A percentile compares a stretch with the other conserved stretches of the same genome.
These are phyloP conservation scores for Phanerochaete carnosa DNA, from an alignment of 768 basidiomycete genomes.

Conservation along the genomic window DNA sequence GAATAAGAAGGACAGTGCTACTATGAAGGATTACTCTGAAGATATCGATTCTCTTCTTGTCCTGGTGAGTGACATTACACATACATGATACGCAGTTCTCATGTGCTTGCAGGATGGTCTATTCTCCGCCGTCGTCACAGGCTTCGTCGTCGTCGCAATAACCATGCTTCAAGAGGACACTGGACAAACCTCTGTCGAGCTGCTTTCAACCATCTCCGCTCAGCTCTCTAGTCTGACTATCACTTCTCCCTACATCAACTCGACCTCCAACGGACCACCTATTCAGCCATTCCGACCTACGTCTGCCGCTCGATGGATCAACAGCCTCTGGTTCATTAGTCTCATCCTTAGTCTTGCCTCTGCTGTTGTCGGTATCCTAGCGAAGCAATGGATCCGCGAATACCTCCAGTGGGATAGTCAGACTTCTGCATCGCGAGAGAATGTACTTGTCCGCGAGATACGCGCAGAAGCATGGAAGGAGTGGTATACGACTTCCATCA, in stretches of 20 bases:
- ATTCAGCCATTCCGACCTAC: neutral
- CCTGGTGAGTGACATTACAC: neutral
- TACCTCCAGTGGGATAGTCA: neutral
- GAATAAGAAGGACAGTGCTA: neutral
- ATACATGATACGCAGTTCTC: neutral
- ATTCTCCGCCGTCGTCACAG: slow-evolving; percentile 7
- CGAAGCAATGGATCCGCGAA: slow-evolving; percentile 9
- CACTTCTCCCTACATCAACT: neutral
- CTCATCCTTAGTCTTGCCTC: slow-evolving; percentile 4
- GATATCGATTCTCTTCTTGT: slow-evolving; percentile 7
- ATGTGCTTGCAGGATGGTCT: neutral
- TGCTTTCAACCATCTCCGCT: neutral
- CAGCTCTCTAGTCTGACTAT: neutral
- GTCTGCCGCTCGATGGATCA: neutral
- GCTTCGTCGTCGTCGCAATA: neutral
- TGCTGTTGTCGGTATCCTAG: slow-evolving; percentile 4
- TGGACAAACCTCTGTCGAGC: neutral
- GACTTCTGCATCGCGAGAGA: slow-evolving; percentile 5
- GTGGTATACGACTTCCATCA: neutral
- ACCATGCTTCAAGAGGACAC: neutral
- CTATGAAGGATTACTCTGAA: slow-evolving; percentile 2
- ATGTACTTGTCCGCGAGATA: neutral
- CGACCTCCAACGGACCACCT: neutral
- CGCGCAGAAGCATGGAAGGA: neutral
- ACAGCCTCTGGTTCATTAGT: slow-evolving; percentile 9